phyloP scores from a whole-genome alignment of 2,329 filamentous ascomycete species.

The Sporothrix globosa region DNA sequence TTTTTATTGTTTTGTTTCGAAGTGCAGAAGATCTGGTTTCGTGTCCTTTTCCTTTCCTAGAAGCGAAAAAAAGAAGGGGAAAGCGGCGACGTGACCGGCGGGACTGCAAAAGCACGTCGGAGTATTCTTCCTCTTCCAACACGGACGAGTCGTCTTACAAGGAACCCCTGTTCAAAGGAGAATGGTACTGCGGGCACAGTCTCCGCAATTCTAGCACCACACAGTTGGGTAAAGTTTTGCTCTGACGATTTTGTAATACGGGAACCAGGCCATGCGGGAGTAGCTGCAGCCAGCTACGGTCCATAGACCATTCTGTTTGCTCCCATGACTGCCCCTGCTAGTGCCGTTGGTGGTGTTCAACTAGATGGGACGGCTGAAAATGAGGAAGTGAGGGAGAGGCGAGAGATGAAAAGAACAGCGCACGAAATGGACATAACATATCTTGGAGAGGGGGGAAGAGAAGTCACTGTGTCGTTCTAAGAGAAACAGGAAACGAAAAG shows the following conservation, averaged over 20 bases:
- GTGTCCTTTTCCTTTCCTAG: not conserved
- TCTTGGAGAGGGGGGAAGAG: not conserved
- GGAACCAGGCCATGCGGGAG: not conserved
- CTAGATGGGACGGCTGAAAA: slow-evolving; percentile 23
- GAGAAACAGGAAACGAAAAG: not conserved
- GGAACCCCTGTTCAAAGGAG: slow-evolving; percentile 11
- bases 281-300: not conserved
- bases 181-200: not conserved
- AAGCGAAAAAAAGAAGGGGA: too few species aligned
- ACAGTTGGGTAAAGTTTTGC: not conserved
- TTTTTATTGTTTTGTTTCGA: too few species aligned
- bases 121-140: slow-evolving; percentile 14
- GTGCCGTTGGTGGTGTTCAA: not conserved
- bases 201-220: slow-evolving; percentile 19
- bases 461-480: not conserved
- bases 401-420: not conserved
- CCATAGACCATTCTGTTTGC: slow-evolving; percentile 21
- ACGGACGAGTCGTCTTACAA: slow-evolving; percentile 11
- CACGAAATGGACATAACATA: not conserved
- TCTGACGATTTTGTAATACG: not conserved
- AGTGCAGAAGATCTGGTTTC: too few species aligned
- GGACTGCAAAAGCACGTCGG: not conserved
- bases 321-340: slow-evolving; percentile 25
- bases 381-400: not conserved
- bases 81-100: not conserved